A percentile compares a stretch with the other conserved stretches of the same genome.
phyloP scores from a whole-genome alignment of 768 basidiomycete species.

The Podaxis sp. region DNA sequence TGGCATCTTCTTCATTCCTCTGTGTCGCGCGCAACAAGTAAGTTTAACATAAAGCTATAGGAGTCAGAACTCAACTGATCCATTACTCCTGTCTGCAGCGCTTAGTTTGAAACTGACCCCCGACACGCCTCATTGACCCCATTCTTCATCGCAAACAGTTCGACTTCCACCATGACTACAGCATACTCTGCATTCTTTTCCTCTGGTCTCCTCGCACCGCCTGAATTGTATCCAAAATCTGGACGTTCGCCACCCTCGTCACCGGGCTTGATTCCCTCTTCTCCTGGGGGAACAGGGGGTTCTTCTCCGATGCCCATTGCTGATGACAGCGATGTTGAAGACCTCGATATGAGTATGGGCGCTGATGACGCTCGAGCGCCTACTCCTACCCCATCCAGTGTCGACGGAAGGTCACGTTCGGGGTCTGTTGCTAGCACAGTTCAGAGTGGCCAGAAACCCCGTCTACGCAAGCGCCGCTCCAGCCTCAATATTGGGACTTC shows the following conservation, averaged over 20 bases:
- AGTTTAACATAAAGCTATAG: background rate
- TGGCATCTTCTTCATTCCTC: background rate
- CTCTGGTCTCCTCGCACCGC: conserved; percentile 60
- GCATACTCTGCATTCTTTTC: conserved; percentile 68
- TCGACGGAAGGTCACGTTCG: conserved; percentile 11
- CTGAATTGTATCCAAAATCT: conserved; percentile 18
- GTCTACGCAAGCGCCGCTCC: conserved; percentile 57
- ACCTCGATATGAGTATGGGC: conserved; percentile 19
- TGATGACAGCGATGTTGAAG: conserved; percentile 16
- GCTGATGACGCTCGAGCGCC: conserved; percentile 18
- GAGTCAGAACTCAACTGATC: background rate
- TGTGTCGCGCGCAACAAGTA: background rate
- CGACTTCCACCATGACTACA: conserved; percentile 15
- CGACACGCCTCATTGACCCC: background rate
- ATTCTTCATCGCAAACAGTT: background rate
- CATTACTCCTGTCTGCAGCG: background rate
- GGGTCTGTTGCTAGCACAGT: conserved; percentile 16
- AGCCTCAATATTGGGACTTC: conserved; percentile 52
- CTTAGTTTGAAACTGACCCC: background rate
- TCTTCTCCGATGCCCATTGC: conserved; percentile 1
- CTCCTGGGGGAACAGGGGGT: background rate
- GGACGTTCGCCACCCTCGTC: conserved; percentile 16
- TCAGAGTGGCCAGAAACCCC: conserved; percentile 24
- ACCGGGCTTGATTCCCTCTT: conserved; percentile 12
- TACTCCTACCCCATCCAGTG: conserved; percentile 22